phyloP scores from a whole-genome alignment of 2,329 filamentous ascomycete genomes.

The Dactylellina drechsleri region DNA sequence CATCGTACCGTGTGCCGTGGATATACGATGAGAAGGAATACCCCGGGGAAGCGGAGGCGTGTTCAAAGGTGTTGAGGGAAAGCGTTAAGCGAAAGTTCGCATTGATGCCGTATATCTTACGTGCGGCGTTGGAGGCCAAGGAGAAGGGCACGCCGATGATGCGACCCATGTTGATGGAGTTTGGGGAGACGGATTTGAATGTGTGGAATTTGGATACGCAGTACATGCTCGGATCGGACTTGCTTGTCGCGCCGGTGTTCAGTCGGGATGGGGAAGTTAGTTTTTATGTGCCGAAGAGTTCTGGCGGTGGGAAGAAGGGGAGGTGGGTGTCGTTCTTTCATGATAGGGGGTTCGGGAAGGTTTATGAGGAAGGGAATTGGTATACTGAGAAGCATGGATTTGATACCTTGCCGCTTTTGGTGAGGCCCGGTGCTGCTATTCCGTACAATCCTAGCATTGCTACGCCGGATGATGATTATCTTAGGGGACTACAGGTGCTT shows the following conservation, averaged over 20 bases:
- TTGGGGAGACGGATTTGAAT: slow-evolving; percentile 74
- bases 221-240: slow-evolving; percentile 75
- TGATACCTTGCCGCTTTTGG: slow-evolving; percentile 69
- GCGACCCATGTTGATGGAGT: slow-evolving; percentile 75
- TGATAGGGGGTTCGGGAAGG: slow-evolving; percentile 58
- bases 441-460: slow-evolving; percentile 35
- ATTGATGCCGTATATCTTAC: slow-evolving; percentile 70
- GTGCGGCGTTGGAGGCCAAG: slow-evolving; percentile 66
- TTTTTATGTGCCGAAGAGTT: slow-evolving; percentile 70
- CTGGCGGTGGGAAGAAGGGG: slow-evolving; percentile 57
- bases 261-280: slow-evolving; percentile 72
- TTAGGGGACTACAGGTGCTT: slow-evolving; percentile 43
- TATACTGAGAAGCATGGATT: slow-evolving; percentile 71
- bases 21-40: slow-evolving; percentile 70
- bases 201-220: slow-evolving; percentile 75
- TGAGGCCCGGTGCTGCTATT: slow-evolving; percentile 67
- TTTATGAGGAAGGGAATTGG: slow-evolving; percentile 63
- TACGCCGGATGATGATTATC: slow-evolving; percentile 39
- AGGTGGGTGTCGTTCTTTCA: slow-evolving; percentile 67
- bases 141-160: slow-evolving; percentile 71
- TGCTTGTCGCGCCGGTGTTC: slow-evolving; percentile 74
- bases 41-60: slow-evolving; percentile 65
- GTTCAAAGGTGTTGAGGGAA: slow-evolving; percentile 66
- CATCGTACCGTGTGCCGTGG: slow-evolving; percentile 79
- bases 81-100: slow-evolving; percentile 68